Percentiles rank a stretch among this genome's conserved stretches.
Conservation (phyloP, 2,329 filamentous ascomycete species). For the Hirsutella thompsonii region DNA sequence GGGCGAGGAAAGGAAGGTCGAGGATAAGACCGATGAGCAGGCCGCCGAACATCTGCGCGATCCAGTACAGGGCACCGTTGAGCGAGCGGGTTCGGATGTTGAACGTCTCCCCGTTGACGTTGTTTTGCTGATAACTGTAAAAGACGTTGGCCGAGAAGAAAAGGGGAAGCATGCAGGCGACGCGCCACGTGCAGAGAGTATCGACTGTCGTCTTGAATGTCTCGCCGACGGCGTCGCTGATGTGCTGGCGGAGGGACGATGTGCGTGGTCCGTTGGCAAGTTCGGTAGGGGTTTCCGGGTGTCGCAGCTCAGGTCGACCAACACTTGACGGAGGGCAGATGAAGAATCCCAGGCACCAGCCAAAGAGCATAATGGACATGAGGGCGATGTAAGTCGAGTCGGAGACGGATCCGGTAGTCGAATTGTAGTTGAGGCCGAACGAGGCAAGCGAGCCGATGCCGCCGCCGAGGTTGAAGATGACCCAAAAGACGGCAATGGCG, state of each 20-base stretch:
- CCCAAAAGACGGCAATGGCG: constrained; percentile 29
- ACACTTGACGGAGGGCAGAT: constrained; percentile 33
- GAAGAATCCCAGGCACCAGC: constrained; percentile 32
- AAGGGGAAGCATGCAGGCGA: constrained; percentile 34
- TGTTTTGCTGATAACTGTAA: constrained; percentile 43
- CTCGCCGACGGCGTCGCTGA: constrained; percentile 23
- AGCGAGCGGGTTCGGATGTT: constrained; percentile 40
- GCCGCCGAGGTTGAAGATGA: constrained; percentile 34
- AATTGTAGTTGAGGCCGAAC: constrained; percentile 24
- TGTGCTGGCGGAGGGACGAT: constrained; percentile 21
- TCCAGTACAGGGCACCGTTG: constrained; percentile 40
- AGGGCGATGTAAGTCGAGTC: constrained; percentile 37
- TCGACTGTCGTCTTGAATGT: constrained; percentile 21
- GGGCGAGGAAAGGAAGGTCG: constrained; percentile 27
- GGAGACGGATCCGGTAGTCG: constrained; percentile 27
- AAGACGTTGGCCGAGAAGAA: constrained; percentile 43
- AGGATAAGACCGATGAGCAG: constrained; percentile 30
- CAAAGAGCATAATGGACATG: constrained; percentile 33
- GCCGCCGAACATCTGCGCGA: constrained; percentile 40
- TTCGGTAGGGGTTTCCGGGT: background rate
- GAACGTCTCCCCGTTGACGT: constrained; percentile 40
- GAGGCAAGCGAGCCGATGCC: constrained; percentile 27
- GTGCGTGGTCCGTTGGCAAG: constrained; percentile 4
- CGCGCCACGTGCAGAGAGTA: constrained; percentile 28
- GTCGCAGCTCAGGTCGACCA: constrained; percentile 21